Evolutionary conservation across 495 filamentous ascomycete genomes (phyloP).

Genomic region (Daldinia childiae): DNA sequence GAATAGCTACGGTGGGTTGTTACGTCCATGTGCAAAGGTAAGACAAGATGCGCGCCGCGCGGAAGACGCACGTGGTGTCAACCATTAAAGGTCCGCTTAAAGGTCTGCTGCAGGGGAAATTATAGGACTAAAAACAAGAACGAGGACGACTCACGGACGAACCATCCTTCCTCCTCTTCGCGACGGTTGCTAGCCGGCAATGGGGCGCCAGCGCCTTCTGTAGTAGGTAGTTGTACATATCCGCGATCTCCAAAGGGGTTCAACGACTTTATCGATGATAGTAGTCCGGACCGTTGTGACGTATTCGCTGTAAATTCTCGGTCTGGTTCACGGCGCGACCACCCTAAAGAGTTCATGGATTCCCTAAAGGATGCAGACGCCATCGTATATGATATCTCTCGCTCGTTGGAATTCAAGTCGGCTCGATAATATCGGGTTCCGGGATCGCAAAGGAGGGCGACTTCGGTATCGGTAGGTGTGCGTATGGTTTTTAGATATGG

Average conservation of each 20-base stretch:
- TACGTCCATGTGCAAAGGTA: constrained; percentile 49
- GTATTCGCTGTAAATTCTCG: constrained; percentile 74
- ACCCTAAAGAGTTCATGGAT: constrained; percentile 93
- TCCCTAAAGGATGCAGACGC: constrained; percentile 90
- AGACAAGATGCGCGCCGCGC: constrained; percentile 53
- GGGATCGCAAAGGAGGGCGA: constrained; percentile 25
- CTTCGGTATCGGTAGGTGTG: constrained; percentile 25
- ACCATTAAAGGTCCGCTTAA: constrained; percentile 32
- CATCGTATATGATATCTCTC: constrained; percentile 62
- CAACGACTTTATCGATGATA: constrained; percentile 81
- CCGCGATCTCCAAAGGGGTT: constrained; percentile 91
- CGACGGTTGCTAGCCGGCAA: constrained; percentile 84
- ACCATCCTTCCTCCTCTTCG: constrained; percentile 95
- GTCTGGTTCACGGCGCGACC: constrained; percentile 87
- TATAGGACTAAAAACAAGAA: constrained; percentile 19
- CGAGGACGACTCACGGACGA: constrained; percentile 82
- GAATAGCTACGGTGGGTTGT: constrained; percentile 32
- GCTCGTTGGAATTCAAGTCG: constrained; percentile 7
- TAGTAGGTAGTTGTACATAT: constrained; percentile 91
- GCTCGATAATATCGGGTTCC: constrained; percentile 18
- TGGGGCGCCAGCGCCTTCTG: constrained; percentile 82
- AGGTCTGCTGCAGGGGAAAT: constrained; percentile 48
- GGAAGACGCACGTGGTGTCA: constrained; percentile 51
- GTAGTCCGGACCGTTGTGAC: constrained; percentile 72
- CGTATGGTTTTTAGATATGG: constrained; percentile 24